Evolutionary conservation across 805 yeast species (phyloP).

Genomic region (Grigorovia jiainica): DNA sequence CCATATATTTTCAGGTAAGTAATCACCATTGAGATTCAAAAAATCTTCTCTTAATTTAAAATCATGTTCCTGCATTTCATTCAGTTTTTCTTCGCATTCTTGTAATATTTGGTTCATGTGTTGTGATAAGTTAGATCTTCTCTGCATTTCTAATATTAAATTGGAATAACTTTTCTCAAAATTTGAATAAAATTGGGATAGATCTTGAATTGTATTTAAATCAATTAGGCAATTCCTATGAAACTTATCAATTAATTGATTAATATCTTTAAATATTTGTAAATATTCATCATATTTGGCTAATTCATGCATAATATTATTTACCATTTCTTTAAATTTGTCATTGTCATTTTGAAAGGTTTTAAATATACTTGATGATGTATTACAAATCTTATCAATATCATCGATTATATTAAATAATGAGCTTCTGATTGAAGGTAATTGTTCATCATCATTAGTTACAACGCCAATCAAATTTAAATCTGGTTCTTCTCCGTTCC

Average conservation of each 20-base stretch:
- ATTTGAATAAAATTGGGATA: conserved; percentile 40
- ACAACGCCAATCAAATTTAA: conserved; percentile 32
- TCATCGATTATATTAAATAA: conserved; percentile 32
- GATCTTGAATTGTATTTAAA: conserved; percentile 23
- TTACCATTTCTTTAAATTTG: conserved; percentile 11
- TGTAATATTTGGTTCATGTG: conserved; percentile 34
- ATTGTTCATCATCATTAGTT: conserved; percentile 43
- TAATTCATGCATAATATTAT: conserved; percentile 16
- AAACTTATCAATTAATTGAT: conserved; percentile 28
- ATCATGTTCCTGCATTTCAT: conserved; percentile 36
- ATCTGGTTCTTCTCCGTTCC: too few species aligned
- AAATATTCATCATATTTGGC: conserved; percentile 24
- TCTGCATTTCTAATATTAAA: conserved; percentile 41
- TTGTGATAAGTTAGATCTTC: conserved; percentile 37
- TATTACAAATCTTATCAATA: conserved; percentile 14
- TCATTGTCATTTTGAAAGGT: too few species aligned
- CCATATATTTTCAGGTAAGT: conserved; percentile 49
- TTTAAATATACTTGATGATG: too few species aligned
- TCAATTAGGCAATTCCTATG: conserved; percentile 21
- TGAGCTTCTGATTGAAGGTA: conserved; percentile 46
- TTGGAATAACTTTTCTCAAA: conserved; percentile 45
- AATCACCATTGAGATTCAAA: conserved; percentile 40
- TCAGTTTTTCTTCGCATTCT: conserved; percentile 34
- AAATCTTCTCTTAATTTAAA: conserved; percentile 34
- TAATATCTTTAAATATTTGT: conserved; percentile 22